Percentiles rank a stretch among this genome's conserved stretches.
These are phyloP conservation scores for Botryotinia globosa DNA, from an alignment of 2,329 filamentous ascomycete genomes.

Conservation along the genomic window DNA sequence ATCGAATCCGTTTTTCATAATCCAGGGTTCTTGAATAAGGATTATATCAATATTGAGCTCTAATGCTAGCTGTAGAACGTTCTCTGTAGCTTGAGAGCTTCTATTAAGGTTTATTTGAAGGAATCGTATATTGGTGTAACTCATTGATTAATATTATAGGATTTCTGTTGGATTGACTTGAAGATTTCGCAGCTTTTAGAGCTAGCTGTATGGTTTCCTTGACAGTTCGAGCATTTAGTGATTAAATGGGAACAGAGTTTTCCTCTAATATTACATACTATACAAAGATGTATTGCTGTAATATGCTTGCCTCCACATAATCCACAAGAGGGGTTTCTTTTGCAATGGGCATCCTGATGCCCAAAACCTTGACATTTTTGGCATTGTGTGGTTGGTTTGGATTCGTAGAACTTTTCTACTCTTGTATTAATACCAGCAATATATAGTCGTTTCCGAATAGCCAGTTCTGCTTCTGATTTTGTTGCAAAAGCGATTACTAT, in stretches of 20 bases:
- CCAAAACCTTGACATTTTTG: not conserved
- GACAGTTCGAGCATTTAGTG: not conserved
- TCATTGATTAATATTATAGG: too few species aligned
- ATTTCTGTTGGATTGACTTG: too few species aligned
- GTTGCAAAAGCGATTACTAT: not conserved
- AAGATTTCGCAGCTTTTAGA: not conserved
- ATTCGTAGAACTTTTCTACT: not conserved
- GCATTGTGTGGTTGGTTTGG: not conserved
- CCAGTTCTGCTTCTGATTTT: not conserved
- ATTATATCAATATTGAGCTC: too few species aligned
- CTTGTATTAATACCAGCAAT: not conserved
- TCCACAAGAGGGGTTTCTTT: rapidly evolving
- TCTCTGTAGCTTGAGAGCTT: too few species aligned
- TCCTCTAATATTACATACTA: not conserved
- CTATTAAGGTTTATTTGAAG: too few species aligned
- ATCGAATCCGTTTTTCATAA: too few species aligned
- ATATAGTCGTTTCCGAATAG: not conserved
- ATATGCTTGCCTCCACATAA: rapidly evolving
- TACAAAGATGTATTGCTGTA: not conserved
- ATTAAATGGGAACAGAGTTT: not conserved
- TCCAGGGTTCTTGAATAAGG: too few species aligned
- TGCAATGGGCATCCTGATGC: not conserved
- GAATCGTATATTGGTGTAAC: too few species aligned
- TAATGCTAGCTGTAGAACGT: too few species aligned
- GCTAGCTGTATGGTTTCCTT: not conserved